phyloP scores from a whole-genome alignment of 257 asterid species.

The Dorcoceras hygrometricum region DNA sequence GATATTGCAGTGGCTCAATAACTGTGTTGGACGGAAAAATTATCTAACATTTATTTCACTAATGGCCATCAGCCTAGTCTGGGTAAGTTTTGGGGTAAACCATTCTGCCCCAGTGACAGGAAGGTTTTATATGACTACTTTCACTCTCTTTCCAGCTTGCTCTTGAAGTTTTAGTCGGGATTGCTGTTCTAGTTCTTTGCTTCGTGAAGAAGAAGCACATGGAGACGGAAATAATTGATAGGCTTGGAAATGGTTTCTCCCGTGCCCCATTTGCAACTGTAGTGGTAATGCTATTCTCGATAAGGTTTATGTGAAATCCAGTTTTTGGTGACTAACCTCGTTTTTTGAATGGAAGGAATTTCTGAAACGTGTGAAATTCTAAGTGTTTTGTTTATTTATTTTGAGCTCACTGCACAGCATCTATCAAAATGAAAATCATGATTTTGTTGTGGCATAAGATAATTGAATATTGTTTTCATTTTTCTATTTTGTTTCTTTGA shows the following conservation, averaged over 20 bases:
- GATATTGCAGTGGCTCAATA: slow-evolving; percentile 86
- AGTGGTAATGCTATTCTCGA: slow-evolving; percentile 59
- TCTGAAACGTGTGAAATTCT: background rate
- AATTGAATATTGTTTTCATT: background rate
- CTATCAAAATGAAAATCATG: background rate
- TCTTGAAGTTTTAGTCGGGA: slow-evolving; percentile 84
- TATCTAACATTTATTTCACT: slow-evolving; percentile 74
- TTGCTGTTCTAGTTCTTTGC: slow-evolving; percentile 85
- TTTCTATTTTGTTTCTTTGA: background rate
- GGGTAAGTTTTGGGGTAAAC: slow-evolving; percentile 60
- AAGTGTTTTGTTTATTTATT: no score
- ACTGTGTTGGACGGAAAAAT: slow-evolving; percentile 94
- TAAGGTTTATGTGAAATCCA: slow-evolving; percentile 8
- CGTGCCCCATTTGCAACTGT: slow-evolving; percentile 95
- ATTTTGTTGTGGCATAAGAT: background rate
- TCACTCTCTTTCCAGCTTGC: slow-evolving; percentile 57
- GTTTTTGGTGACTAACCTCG: slow-evolving; percentile 20
- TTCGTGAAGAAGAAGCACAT: slow-evolving; percentile 60
- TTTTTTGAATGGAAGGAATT: background rate
- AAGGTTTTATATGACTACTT: slow-evolving; percentile 15
- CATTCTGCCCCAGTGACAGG: slow-evolving; percentile 2
- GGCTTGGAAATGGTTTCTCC: slow-evolving; percentile 95
- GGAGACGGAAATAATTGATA: slow-evolving; percentile 87
- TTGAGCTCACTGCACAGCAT: background rate
- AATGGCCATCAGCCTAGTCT: slow-evolving; percentile 82